These are phyloP conservation scores for Phytophthora agathidicida DNA, from an alignment of 352 stramenopile species.

Conservation along the genomic window DNA sequence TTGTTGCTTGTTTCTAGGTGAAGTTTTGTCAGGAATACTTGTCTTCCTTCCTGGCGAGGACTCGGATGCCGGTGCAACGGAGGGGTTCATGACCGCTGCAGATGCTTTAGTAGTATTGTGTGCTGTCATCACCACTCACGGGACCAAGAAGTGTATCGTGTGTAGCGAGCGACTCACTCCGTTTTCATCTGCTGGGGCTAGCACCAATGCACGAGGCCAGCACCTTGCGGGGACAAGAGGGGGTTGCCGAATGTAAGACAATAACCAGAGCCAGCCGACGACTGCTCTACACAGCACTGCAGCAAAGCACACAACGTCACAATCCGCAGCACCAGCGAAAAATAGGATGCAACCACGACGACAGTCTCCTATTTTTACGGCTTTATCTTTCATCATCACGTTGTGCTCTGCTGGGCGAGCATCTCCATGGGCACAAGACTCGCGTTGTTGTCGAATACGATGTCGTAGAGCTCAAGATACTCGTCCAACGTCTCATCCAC, in stretches of 20 bases:
- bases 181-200: conserved; percentile 14
- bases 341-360: conserved; percentile 30
- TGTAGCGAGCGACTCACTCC: conserved; percentile 11
- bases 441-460: conserved; percentile 66
- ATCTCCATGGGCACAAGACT: conserved; percentile 51
- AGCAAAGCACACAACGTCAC: conserved; percentile 23
- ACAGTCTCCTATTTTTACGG: not conserved
- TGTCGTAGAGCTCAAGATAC: conserved; percentile 60
- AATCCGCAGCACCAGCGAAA: conserved; percentile 14
- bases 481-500: conserved; percentile 61
- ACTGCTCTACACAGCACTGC: conserved; percentile 23
- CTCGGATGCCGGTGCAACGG: conserved; percentile 18
- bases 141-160: not conserved
- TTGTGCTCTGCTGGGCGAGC: conserved; percentile 45
- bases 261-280: conserved; percentile 12
- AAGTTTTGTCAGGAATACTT: conserved; percentile 25
- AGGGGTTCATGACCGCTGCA: conserved; percentile 30
- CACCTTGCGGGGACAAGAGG: not conserved
- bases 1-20: conserved; percentile 27
- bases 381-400: too few species aligned
- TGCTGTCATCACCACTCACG: conserved; percentile 30
- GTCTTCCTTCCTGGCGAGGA: conserved; percentile 19
- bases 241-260: too few species aligned
- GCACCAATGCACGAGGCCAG: conserved; percentile 3
- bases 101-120: conserved; percentile 28